Base-by-base conservation (phyloP, 2,329 filamentous ascomycete genomes). In the Didymosphaeria variabile region DNA sequence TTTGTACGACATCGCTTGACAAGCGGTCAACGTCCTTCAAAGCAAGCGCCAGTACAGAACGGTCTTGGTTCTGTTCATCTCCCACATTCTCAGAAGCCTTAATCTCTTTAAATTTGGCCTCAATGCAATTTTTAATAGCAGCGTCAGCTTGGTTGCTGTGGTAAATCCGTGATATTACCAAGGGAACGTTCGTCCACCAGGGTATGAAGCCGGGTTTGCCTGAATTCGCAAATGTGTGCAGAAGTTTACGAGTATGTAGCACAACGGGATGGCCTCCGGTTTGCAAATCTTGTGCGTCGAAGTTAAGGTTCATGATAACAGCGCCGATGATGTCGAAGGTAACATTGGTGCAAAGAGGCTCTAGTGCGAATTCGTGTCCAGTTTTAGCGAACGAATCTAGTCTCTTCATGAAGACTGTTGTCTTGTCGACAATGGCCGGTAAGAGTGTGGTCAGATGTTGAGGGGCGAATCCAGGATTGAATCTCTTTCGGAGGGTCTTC, bases 381-480 rank as follows among this genome's bases (percentile, higher is more conserved):
- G 67, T 68, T 12, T 56, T 55, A 5, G 74, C 75, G 23, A 73
- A 54, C 1, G 66, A 62, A 15, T 76, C 72, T 15, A 79, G 61
- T 44, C 68, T 77, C 7, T 67, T 58, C 34, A 74, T 67, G 60
- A 80, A 79, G 12, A 67, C 66, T 7, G 66, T 61, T n/a, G 70
- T 71, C 36, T 80, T 77, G 1, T 79, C 67, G 0, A 80, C 40
- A 13, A 80, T 72, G 2, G 70, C 67, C 1, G 76, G 73, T 5
- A 78, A 65, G 13, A 79, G 62, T 7, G 73, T 72, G 42, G 75
- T 64, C 5, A 81, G 58, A 61, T 80, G 76, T 38, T 72, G 70
- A 3, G 73, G 70, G 4, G 72, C 72, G 55, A 81, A 81, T 3
- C 76, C 78, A 15, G 73, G 72, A 34, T 78, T 77, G 66, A 79